Evolutionary conservation across 2,329 filamentous ascomycete species (phyloP).

Genomic region (Phyllosticta ampelicida): DNA sequence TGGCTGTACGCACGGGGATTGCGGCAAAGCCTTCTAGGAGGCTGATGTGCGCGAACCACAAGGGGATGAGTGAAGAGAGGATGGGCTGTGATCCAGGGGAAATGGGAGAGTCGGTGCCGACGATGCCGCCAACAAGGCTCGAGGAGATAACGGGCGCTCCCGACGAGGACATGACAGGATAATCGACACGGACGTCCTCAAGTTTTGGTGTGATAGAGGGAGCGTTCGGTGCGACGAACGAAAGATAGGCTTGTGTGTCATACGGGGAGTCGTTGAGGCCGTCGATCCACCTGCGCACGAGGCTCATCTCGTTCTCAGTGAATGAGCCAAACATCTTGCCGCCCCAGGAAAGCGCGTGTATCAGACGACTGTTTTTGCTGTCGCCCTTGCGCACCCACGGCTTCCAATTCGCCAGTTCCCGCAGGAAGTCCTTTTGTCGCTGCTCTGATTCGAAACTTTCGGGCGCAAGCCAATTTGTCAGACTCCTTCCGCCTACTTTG

Average conservation of each 20-base stretch:
- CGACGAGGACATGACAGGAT: not conserved
- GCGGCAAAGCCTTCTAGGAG: constrained; percentile 30
- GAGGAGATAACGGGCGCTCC: not conserved
- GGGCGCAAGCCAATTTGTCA: constrained; percentile 35
- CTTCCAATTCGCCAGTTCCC: constrained; percentile 23
- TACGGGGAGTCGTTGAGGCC: constrained; percentile 13
- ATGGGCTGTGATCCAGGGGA: constrained; percentile 2
- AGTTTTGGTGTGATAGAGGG: not conserved
- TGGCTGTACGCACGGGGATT: constrained; percentile 26
- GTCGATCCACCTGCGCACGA: constrained; percentile 32
- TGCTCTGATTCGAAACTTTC: constrained; percentile 18
- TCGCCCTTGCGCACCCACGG: constrained; percentile 34
- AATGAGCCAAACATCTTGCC: constrained; percentile 43
- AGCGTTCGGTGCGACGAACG: too few species aligned
- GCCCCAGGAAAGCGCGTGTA: constrained; percentile 35
- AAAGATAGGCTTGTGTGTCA: too few species aligned
- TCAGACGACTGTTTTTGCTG: constrained; percentile 30
- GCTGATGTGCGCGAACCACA: constrained; percentile 30
- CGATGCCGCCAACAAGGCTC: not conserved
- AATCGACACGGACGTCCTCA: not conserved
- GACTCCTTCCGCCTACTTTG: constrained; percentile 28
- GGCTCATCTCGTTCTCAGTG: constrained; percentile 31
- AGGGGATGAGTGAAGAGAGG: constrained; percentile 18
- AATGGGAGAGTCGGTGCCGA: too few species aligned
- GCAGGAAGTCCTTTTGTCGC: constrained; percentile 29